Evolutionary conservation across 1,139 yeast species (phyloP), one percentile per base, ranked within the genome.

Genomic region (Tardiomyces depauwii): DNA sequence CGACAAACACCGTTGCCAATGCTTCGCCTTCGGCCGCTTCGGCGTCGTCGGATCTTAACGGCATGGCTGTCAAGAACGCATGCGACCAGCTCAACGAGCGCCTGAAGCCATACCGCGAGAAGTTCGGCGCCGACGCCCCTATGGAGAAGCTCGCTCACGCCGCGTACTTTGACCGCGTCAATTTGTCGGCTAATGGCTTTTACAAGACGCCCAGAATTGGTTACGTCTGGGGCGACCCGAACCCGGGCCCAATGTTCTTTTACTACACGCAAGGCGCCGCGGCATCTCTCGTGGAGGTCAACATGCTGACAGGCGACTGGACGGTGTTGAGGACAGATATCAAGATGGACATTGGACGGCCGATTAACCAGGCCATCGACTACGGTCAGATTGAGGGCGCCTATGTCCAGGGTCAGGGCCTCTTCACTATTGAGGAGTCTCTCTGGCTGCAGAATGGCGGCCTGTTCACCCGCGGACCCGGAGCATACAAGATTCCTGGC

Each of bases 321-420:
- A 55, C 67, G 2, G 61, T 62, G 39, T 55, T 70, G 43, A 57
- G 69, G 41, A 58, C 70, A 3, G 72, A 70, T 51, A 65, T 71
- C 46, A 64, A 66, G 57, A 70, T 71, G 74, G 75, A 71, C 55
- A 65, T 69, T 46, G 75, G 75, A 21, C 66, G 74, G 28, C 68
- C 74, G 10, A 57, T 71, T 47, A 71, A 71, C 53, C 68, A 68
- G 47, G 74, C 74, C 27, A 70, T 71, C 47, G 74, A 70, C 49
- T 69, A 68, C 51, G 75, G 75, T 4, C 75, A 71, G 55, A 71
- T 71, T 38, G 75, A 71, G 52, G 75, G 75, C 19, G 75, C 74
- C 0, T 71, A 65, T 51, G 61, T 71, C 16, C 75, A 71, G 53
- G 75, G 75, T 25, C 70, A 70, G 59, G 75, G 75, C 2, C 61